Evolutionary conservation across 176 grass and related monocot genomes (phyloP), one percentile per base, ranked within the genome.

Genomic region (Elaeis guineensis): DNA sequence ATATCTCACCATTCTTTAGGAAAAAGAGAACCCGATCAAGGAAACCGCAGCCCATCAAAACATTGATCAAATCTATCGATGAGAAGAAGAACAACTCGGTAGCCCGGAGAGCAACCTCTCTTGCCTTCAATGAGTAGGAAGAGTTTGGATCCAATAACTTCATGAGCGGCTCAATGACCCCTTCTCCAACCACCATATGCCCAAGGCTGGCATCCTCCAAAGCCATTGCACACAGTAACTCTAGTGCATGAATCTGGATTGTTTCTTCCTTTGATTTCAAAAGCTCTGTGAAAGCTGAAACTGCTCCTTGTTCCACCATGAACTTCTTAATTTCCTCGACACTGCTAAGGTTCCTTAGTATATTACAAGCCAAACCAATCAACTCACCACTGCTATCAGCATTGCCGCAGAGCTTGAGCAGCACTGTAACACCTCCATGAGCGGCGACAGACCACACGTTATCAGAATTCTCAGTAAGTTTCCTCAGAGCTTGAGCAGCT

Each of bases 381-480:
- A 97, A 66, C 54, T 80, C 78, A 56, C 76, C 66, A 50, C 73
- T 66, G 72, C 77, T 70, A 44, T 22, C 48, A 35, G 7, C 62
- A 5, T 50, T 20, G 17, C 62, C 78, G 17, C 70, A 91, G 61
- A 70, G 66, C 51, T 65, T 65, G 21, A 91, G 63, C 65, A 98
- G 82, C 19, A 78, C 82, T 19, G 80, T 75, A 66, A 97, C 69
- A 16, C 92, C 87, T 5, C 87, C 87, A 67, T 97, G 83, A 48
- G 92, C 92, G 44, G 75, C 85, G 69, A 97, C 81, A 16, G 92
- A 89, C 92, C 92, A 97, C 69, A 82, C 84, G 65, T 97, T 97
- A 57, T 97, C 83, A 0, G 92, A 97, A 56, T 97, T 97, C 71
- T 85, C 84, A 16, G 92, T 97, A 63, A 97, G 79, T 51, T 77